Evolutionary conservation across 139 green algal species (phyloP).

Genomic region (Chlamydomonas schloesseri): DNA sequence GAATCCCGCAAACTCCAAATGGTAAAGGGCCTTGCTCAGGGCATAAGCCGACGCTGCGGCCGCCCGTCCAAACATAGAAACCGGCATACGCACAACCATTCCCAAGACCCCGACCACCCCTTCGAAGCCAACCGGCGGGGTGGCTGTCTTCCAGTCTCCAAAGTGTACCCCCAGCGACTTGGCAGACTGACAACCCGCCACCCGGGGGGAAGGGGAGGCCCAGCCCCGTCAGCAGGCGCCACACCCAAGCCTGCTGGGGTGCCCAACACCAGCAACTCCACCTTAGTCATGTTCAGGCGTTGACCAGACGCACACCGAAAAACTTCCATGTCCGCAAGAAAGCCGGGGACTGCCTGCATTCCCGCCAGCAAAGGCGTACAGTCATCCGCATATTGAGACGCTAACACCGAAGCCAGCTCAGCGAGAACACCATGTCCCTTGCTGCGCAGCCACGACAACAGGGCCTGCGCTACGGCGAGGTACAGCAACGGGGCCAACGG

Average conservation of each 20-base stretch:
- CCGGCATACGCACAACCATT: no score
- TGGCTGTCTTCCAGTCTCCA: no score
- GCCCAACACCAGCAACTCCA: not conserved
- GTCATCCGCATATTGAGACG: not conserved
- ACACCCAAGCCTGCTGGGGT: not conserved
- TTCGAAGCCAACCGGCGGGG: no score
- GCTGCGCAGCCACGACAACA: slow-evolving; percentile 15
- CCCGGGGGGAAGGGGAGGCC: no score
- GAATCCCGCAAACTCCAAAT: no score
- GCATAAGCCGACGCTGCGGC: no score
- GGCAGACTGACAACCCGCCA: no score
- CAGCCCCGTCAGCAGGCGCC: no score
- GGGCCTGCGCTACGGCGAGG: slow-evolving; percentile 32
- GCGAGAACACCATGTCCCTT: not conserved
- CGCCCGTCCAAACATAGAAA: no score
- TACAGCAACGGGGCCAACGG: slow-evolving; percentile 47
- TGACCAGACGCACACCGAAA: not conserved
- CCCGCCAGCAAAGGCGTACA: not conserved
- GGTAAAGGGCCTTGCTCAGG: no score
- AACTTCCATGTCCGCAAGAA: not conserved
- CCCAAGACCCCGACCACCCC: no score
- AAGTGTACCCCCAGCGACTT: no score
- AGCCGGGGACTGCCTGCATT: not conserved
- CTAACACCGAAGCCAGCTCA: not conserved
- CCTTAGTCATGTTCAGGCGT: not conserved